Conservation (phyloP, 2,329 filamentous ascomycete genomes). For the Ilyonectria sp. region DNA sequence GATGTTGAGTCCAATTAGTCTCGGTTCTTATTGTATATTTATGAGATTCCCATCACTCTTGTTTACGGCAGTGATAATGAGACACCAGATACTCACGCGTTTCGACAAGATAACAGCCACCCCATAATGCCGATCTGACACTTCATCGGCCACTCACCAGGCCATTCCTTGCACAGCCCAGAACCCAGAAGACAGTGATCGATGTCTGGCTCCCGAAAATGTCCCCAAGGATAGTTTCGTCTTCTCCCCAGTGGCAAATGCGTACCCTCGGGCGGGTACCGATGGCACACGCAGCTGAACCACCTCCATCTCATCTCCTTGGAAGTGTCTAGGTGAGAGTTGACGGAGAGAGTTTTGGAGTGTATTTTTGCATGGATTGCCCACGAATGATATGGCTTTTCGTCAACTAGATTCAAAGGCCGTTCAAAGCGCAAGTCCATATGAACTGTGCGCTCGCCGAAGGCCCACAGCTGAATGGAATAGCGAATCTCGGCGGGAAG, state of each 20-base stretch:
- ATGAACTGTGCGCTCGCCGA: slow-evolving; percentile 34
- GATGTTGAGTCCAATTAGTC: background rate
- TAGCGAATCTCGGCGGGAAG: slow-evolving; percentile 27
- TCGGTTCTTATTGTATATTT: background rate
- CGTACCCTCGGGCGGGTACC: slow-evolving; percentile 26
- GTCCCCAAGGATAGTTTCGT: slow-evolving; percentile 28
- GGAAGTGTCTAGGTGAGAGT: slow-evolving; percentile 27
- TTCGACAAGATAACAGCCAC: slow-evolving; percentile 49
- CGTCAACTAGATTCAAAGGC: slow-evolving; percentile 30
- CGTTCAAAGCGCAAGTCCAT: slow-evolving; percentile 42
- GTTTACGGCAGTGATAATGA: too few relatives aligned
- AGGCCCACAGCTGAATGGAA: slow-evolving; percentile 21
- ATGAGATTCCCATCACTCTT: background rate
- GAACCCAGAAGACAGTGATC: slow-evolving; percentile 33
- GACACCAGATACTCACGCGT: slow-evolving; percentile 38
- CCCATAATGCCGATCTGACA: slow-evolving; percentile 49
- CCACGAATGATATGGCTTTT: slow-evolving; percentile 20
- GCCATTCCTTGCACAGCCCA: slow-evolving; percentile 33
- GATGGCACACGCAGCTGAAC: slow-evolving; percentile 48
- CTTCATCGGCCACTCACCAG: slow-evolving; percentile 32
- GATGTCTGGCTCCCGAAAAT: slow-evolving; percentile 33
- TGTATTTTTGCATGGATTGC: slow-evolving; percentile 28
- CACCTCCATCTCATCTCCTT: slow-evolving; percentile 40
- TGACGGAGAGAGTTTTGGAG: slow-evolving; percentile 6
- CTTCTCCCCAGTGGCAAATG: slow-evolving; percentile 32